These are phyloP conservation scores for Gossypium gossypioides DNA, from an alignment of 441 rosid species.

Conservation along the genomic window DNA sequence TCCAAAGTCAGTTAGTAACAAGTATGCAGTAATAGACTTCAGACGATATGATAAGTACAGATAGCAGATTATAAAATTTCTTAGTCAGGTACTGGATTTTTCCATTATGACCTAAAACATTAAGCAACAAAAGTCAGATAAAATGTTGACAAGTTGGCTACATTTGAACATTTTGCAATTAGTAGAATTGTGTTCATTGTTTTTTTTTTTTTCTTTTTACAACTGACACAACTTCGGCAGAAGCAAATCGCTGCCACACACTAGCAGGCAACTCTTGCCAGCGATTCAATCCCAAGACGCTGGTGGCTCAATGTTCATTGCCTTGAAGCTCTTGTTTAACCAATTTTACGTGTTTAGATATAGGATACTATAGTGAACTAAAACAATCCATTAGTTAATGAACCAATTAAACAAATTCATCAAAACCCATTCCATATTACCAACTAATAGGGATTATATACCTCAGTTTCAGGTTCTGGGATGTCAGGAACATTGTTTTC, in stretches of 20 bases:
- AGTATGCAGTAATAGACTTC: background rate
- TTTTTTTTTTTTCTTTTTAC: too few species aligned
- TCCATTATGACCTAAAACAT: background rate
- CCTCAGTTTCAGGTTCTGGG: background rate
- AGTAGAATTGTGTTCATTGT: background rate
- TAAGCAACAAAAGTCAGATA: constrained; percentile 3
- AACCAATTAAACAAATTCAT: background rate
- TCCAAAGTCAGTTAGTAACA: background rate
- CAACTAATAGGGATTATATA: background rate
- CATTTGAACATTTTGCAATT: background rate
- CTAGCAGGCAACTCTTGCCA: too few species aligned
- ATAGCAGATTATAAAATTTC: background rate
- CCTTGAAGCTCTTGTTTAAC: background rate
- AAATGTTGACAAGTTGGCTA: background rate
- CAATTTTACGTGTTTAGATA: background rate
- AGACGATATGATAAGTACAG: background rate
- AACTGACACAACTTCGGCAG: too few species aligned
- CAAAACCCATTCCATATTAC: background rate
- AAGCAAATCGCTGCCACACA: too few species aligned
- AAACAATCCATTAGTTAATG: background rate
- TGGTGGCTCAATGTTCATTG: too few species aligned
- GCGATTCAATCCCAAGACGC: too few species aligned
- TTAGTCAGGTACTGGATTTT: background rate
- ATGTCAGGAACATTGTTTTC: background rate
- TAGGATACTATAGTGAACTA: background rate